Conservation (phyloP, 805 yeast genomes). For the Starmerella gropengiesseri region DNA sequence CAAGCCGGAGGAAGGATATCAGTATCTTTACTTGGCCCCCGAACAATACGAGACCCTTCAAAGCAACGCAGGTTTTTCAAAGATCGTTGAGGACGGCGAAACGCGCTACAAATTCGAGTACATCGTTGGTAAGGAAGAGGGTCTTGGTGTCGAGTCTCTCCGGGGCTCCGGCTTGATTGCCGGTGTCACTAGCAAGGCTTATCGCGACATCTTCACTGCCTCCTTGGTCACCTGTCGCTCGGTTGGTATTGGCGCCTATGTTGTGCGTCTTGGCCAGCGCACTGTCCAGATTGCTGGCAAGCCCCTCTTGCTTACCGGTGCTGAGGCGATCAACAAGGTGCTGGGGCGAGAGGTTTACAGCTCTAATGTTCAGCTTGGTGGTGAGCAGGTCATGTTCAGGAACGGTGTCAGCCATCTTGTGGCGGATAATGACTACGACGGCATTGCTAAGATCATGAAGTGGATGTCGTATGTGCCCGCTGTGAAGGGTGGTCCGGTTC, state of each 20-base stretch:
- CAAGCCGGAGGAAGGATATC: conserved; percentile 76
- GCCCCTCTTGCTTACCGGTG: conserved; percentile 97
- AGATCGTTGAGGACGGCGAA: conserved; percentile 73
- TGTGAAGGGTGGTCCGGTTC: conserved; percentile 78
- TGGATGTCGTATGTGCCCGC: conserved; percentile 96
- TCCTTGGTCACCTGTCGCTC: conserved; percentile 99
- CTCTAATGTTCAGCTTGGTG: conserved; percentile 95
- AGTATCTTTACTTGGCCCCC: conserved; percentile 69
- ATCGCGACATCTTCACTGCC: conserved; percentile 92
- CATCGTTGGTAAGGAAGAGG: conserved; percentile 88
- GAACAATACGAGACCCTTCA: conserved; percentile 47
- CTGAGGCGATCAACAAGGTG: conserved; percentile 94
- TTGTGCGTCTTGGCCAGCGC: conserved; percentile 97
- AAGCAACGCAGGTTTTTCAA: conserved; percentile 29
- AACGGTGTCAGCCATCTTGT: conserved; percentile 98
- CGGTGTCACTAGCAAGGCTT: conserved; percentile 96
- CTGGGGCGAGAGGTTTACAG: conserved; percentile 95
- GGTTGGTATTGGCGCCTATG: conserved; percentile 98
- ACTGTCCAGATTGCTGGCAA: conserved; percentile 98
- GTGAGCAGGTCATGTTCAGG: conserved; percentile 96
- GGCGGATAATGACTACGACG: conserved; percentile 93
- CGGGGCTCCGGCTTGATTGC: conserved; percentile 98
- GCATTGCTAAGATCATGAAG: conserved; percentile 85
- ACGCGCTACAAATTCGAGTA: conserved; percentile 71
- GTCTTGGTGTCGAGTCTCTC: conserved; percentile 96